Evolutionary conservation across 805 yeast genomes (phyloP), one percentile per base, ranked within the genome.

Genomic region (Lipomyces spencermartinsiae): DNA sequence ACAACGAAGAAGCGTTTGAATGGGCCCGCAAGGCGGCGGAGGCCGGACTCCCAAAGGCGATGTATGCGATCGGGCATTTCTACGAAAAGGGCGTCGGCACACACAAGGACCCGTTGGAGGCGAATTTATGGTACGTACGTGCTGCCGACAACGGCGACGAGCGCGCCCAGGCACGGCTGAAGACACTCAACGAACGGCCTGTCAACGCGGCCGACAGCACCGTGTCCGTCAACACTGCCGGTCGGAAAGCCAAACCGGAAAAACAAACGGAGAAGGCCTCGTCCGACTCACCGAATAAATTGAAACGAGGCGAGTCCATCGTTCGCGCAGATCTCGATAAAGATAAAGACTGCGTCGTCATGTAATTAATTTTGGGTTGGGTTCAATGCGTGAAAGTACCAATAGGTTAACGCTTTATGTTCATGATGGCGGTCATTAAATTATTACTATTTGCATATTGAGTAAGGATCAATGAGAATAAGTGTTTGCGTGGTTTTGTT

Each of bases 1-100:
- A 93, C 77, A 90, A 89, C 64, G 85, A 81, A 63, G 97, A 93
- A 78, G 96, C 98, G 0, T 94, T 89, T 77, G 95, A 92, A 74
- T 95, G 98, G 98, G 98, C 98, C 0, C 81, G 86, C 63, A 83
- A 91, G 71, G 94, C 98, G 0, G 98, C 98, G 0, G 82, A 84
- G 55, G 80, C 86, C 53, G 91, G 91, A 16, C 82, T 84, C 49
- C 85, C 92, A 5, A 92, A 92, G 77, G 98, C 97, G 1, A 97
- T 92, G 83, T 88, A 85, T 76, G 90, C 96, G 0, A 81, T 92
- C 55, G 97, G 93, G 33, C 89, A 90, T 75, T 93, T 93, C 74
- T 87, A 86, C 75, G 97, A 92, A 69, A 85, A 87, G 75, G 98
- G 98, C 0, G 87, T 92, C 71, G 99, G 98, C 1, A 89, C 97